Conservation (phyloP, 2,329 filamentous ascomycete genomes). For the Clonostachys sp. region DNA sequence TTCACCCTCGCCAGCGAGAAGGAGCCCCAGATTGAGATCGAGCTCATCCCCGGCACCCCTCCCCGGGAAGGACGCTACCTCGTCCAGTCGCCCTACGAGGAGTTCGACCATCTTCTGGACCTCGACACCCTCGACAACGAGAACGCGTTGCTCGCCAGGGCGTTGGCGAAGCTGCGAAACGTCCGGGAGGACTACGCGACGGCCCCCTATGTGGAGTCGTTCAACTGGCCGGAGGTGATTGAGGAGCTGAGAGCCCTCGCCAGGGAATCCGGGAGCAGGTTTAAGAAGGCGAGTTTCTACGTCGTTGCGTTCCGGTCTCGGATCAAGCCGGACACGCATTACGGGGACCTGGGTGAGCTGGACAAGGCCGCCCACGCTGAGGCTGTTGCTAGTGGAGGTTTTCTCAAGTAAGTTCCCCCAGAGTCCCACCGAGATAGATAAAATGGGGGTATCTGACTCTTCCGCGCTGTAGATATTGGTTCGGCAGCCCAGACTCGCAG, state of each 20-base stretch:
- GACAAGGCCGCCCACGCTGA: conserved; percentile 79
- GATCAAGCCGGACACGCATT: conserved; percentile 63
- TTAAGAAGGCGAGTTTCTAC: conserved; percentile 67
- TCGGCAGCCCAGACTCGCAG: conserved; percentile 66
- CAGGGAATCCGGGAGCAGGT: conserved; percentile 35
- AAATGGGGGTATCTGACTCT: neutral
- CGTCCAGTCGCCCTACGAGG: conserved; percentile 72
- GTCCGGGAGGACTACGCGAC: conserved; percentile 71
- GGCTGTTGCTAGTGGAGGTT: conserved; percentile 72
- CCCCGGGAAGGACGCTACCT: conserved; percentile 26
- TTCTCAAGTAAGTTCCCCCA: conserved; percentile 63
- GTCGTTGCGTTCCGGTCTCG: conserved; percentile 79
- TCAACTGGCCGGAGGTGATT: conserved; percentile 72
- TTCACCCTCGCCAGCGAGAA: conserved; percentile 6
- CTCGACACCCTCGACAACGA: conserved; percentile 61
- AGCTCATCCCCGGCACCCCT: neutral
- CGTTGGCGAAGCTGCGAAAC: conserved; percentile 60
- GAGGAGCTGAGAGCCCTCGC: conserved; percentile 49
- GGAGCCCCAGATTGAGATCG: conserved; percentile 13
- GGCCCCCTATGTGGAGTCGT: conserved; percentile 64
- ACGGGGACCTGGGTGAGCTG: conserved; percentile 63
- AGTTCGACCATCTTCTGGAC: conserved; percentile 66
- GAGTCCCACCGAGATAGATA: neutral
- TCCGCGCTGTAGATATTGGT: conserved; percentile 67
- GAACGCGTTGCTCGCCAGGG: conserved; percentile 66